A percentile compares a stretch with the other conserved stretches of the same genome.
Evolutionary conservation across 768 basidiomycete genomes (phyloP).

Genomic region (Hemileccinum impolitum): DNA sequence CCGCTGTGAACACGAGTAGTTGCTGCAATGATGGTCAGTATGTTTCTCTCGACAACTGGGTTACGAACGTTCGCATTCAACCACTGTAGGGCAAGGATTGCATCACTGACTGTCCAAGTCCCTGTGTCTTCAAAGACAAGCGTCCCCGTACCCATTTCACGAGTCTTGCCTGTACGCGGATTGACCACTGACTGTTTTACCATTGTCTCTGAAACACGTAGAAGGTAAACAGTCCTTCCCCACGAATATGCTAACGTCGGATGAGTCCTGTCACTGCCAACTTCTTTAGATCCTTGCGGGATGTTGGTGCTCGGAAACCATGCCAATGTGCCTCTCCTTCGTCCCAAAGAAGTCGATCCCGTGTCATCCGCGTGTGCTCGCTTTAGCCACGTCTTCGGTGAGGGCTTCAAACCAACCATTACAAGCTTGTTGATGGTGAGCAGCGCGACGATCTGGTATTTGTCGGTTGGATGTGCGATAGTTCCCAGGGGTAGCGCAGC

Average conservation of each 20-base stretch:
- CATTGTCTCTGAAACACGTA: constrained; percentile 63
- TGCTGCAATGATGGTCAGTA: constrained; percentile 44
- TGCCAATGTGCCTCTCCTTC: constrained; percentile 62
- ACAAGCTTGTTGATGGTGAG: constrained; percentile 90
- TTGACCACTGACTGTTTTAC: constrained; percentile 48
- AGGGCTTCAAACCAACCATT: constrained; percentile 88
- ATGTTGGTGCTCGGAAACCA: constrained; percentile 73
- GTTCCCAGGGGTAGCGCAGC: constrained; percentile 80
- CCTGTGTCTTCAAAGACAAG: constrained; percentile 61
- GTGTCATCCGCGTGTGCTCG: constrained; percentile 53
- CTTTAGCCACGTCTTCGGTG: constrained; percentile 90
- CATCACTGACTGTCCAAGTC: constrained; percentile 57
- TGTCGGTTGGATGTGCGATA: constrained; percentile 68
- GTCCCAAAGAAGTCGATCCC: constrained; percentile 38
- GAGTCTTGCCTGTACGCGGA: constrained; percentile 57
- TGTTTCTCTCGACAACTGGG: constrained; percentile 15
- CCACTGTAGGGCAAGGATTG: constrained; percentile 81
- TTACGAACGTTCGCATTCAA: constrained; percentile 79
- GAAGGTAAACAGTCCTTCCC: constrained; percentile 64
- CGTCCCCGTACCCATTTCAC: constrained; percentile 57
- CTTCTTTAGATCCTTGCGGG: constrained; percentile 22
- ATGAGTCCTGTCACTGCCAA: constrained; percentile 27
- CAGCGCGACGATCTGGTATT: constrained; percentile 76
- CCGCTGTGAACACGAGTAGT: constrained; percentile 58
- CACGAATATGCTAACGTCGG: constrained; percentile 85